Evolutionary conservation across 257 asterid species (phyloP), one percentile per base, ranked within the genome.

Genomic region (Capsicum pubescens): DNA sequence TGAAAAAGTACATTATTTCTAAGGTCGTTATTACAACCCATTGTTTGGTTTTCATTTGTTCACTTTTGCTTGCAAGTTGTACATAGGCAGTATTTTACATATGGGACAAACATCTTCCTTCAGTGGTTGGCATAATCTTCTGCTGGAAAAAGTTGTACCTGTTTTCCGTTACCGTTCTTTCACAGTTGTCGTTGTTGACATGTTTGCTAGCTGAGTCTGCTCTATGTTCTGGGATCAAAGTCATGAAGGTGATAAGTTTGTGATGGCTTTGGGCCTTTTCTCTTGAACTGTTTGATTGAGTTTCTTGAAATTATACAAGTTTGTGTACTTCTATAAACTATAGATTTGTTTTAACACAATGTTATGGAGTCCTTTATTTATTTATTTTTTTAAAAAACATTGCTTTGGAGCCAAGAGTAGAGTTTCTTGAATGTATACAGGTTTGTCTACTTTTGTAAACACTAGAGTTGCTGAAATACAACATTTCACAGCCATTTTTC

Each of bases 21-120:
- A 26, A 50, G 44, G 81, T 21, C 13, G 81, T 76, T 52, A 12
- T 1, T 2, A 52, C 12, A 72, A 76, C 81, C 63, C 21, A 15
- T 50, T 13, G 10, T 66, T 19, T 50, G 80, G 12, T 21, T 2
- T 21, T 21, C 13, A 15, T 50, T 12, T 14, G 13, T 21, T 48
- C 59, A 48, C 80, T 72, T 72, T 72, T 72, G 12, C 80, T 19
- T 48, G 80, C 44, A 71, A 44, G 79, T 71, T 44, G 79, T 71
- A 71, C 44, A 71, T n/a, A 17, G 57, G 5, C 10, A 10, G 57
- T 6, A 50, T 48, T 48, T 46, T 7, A 48, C 59, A 72, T 71
- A 17, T 6, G 8, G 57, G 57, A n/a, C n/a, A 7, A 71, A 71
- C 57, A n/a, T 71, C 56, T 10, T 72, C 42, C 19, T 48, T n/a